Evolutionary conservation across 768 basidiomycete species (phyloP).

Genomic region (Podaxis sp.): DNA sequence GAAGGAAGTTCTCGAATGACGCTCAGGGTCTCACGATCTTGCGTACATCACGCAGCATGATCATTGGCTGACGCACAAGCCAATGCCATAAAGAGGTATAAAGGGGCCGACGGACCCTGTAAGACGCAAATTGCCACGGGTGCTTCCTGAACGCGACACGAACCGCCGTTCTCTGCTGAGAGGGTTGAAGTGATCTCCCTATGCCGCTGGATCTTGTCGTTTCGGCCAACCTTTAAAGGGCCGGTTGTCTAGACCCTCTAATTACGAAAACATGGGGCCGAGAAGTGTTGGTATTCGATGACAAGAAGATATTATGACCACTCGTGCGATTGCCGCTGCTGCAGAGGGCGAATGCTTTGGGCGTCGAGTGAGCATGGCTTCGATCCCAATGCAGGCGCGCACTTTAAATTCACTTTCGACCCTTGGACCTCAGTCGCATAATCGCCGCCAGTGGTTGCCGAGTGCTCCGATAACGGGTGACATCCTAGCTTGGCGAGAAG

Average conservation of each 20-base stretch:
- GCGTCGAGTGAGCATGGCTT: too few relatives aligned
- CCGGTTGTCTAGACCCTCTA: neutral
- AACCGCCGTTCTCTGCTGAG: neutral
- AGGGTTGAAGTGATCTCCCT: neutral
- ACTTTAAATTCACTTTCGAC: neutral
- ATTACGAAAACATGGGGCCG: neutral
- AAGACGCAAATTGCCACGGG: neutral
- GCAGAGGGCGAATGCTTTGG: too few relatives aligned
- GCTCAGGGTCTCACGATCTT: neutral
- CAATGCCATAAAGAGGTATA: neutral
- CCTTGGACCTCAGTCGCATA: neutral
- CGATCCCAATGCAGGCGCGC: neutral
- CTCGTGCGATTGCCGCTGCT: too few relatives aligned
- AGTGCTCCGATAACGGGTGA: neutral
- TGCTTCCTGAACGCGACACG: neutral
- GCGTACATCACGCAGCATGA: neutral
- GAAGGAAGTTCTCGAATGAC: neutral
- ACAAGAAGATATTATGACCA: too few relatives aligned
- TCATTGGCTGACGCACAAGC: neutral
- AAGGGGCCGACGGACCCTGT: neutral
- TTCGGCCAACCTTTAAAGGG: neutral
- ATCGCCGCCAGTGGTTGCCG: neutral
- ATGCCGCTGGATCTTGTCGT: neutral
- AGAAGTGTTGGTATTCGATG: too few relatives aligned
- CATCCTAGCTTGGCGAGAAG: neutral